Base-by-base conservation (phyloP, 108 stramenopile genomes). In the Pseudonitzschia pungens region DNA sequence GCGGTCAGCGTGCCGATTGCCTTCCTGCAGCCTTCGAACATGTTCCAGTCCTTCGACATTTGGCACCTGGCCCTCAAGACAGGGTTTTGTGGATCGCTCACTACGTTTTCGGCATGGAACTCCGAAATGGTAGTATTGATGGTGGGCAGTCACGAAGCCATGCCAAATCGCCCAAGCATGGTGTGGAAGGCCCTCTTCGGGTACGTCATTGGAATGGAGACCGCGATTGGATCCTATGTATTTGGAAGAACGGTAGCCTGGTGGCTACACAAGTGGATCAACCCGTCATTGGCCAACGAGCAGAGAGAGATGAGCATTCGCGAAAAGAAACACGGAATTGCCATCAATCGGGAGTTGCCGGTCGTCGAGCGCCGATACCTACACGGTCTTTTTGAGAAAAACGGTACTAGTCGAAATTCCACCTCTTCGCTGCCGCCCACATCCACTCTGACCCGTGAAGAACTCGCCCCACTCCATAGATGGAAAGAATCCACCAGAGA, bases 61-160 rank as follows among this genome's bases (percentile, higher is more conserved):
- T 57, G 87, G 44, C 87, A 91, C 74, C 58, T 86, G 27, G 90
- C 86, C 24, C 70, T 91, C 14, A 80, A 69, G 28, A 88, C 90
- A 22, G 90, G 82, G 26, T 77, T 91, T 21, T 92, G 90, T 65
- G 90, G 90, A n/a, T 80, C 82, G 0, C 50, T 92, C 7, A 92
- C 90, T 8, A 92, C 90, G 0, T 87, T 88, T 69, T 76, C 76
- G 9, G 80, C 78, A 27, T 91, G 87, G 87, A 88, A 89, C 57
- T 75, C 87, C 7, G 86, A 83, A 71, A 89, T 89, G 90, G 84
- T 89, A 0, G 42, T 83, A 14, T 72, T 92, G 82, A 72, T 87
- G 71, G 80, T 82, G 24, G 86, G 86, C 4, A 48, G 24, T 15
- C 45, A 67, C 28, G 29, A 21, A 16, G 82, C 62, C 8, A 70